Base-by-base conservation (phyloP, 768 basidiomycete genomes). In the Lactarius sanguifluus region DNA sequence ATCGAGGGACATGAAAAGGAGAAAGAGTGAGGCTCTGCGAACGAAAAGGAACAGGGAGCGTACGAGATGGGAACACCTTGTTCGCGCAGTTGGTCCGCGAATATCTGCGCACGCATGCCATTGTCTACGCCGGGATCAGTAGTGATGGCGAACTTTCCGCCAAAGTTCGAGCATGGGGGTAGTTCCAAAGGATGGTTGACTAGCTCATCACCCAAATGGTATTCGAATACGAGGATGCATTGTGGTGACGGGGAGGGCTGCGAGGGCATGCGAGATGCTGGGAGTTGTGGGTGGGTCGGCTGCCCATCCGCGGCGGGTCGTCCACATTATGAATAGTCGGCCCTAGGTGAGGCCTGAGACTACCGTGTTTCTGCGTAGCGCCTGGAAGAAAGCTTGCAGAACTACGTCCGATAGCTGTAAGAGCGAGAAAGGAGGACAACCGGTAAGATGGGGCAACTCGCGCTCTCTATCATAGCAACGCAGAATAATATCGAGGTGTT, bases 141-240 rank as follows among this genome's bases (percentile, higher is more conserved):
- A 4, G 62, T 28, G 57, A 62, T n/a, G 47, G 65, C 62, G 23
- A 66, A 66, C 47, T 41, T 62, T 61, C 65, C 65, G 30, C 62
- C 3, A 54, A 58, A 62, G 28, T 28, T 62, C 36, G 61, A 54
- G 40, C 56, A 30, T 4, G 65, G 65, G 1, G 65, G 57, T 16
- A 58, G 38, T 1, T 1, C 32, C 3, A 13, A 28, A 40, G 62
- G 47, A 2, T 52, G 36, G 36, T 3, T 10, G 30, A 62, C 20
- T n/a, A 66, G 40, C n/a, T 66, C 65, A 5, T 52, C 38, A 7
- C 38, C 6, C 65, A 47, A 54, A 43, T 66, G 65, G 32, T 58
- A 62, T 36, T 62, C 61, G n/a, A 23, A 25, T 40, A 58, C 5
- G 1, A 1, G n/a, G 13, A 40, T 36, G 23, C 36, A 1, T 0